Evolutionary conservation across 2,329 filamentous ascomycete species (phyloP).

Genomic region (Aspergillus alliaceus): DNA sequence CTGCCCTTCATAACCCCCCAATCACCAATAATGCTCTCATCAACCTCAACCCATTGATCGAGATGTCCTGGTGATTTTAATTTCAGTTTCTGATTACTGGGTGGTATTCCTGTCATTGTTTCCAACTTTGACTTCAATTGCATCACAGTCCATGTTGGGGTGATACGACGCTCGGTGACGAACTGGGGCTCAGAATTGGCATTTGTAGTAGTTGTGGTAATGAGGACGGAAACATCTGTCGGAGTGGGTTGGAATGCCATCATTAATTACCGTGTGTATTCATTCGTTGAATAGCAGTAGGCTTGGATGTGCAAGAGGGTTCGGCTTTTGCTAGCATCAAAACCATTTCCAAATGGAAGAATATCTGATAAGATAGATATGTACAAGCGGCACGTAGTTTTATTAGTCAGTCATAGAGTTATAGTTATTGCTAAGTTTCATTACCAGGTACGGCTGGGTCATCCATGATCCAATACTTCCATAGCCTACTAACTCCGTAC

Average conservation of each 20-base stretch:
- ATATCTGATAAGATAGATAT: no score
- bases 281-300: neutral
- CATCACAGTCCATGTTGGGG: slow-evolving; percentile 84
- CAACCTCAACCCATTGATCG: slow-evolving; percentile 64
- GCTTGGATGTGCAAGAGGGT: no score
- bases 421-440: no score
- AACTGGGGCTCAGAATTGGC: slow-evolving; percentile 33
- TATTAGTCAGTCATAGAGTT: no score
- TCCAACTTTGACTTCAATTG: slow-evolving; percentile 86
- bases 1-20: slow-evolving; percentile 42
- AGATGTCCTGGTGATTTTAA: slow-evolving; percentile 65
- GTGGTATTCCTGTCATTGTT: slow-evolving; percentile 87
- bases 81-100: slow-evolving; percentile 71
- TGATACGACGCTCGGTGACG: slow-evolving; percentile 84
- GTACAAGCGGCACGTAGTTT: no score
- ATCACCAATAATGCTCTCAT: slow-evolving; percentile 66
- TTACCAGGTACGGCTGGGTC: no score
- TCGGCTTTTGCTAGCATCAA: no score
- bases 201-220: slow-evolving; percentile 32
- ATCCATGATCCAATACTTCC: no score
- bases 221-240: slow-evolving; percentile 39
- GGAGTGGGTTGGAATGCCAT: slow-evolving; percentile 41
- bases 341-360: no score
- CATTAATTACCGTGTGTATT: neutral
- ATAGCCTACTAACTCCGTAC: no score